Percentiles rank a stretch among this genome's conserved stretches.
Conservation (phyloP, 345 rosid genomes). For the Eucalyptus decipiens region DNA sequence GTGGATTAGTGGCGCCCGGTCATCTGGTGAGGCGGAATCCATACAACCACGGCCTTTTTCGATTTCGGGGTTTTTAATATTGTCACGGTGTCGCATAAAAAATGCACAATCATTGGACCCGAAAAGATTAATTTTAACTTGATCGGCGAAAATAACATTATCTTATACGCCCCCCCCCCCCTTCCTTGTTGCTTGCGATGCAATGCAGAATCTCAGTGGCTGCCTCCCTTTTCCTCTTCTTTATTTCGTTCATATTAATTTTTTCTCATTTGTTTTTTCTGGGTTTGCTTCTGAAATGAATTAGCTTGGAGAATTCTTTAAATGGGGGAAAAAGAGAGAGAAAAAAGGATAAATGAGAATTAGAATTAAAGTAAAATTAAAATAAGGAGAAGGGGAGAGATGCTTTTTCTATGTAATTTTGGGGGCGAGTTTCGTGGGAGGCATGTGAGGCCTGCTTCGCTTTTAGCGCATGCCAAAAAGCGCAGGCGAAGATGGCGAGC, state of each 20-base stretch:
- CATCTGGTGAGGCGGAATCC: not conserved
- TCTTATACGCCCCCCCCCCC: not conserved
- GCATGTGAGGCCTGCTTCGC: slow-evolving; percentile 44
- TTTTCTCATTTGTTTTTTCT: not conserved
- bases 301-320: not conserved
- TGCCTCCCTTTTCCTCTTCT: not conserved
- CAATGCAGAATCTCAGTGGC: not conserved
- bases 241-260: not conserved
- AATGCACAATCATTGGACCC: slow-evolving; percentile 36
- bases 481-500: not conserved
- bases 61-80: not conserved
- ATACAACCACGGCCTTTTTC: not conserved
- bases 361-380: not conserved
- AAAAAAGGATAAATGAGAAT: not conserved
- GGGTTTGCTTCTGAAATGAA: not conserved
- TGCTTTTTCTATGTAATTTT: not conserved
- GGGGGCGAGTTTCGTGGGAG: slow-evolving; percentile 1
- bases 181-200: slow-evolving; percentile 11
- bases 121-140: slow-evolving; percentile 55
- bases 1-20: not conserved
- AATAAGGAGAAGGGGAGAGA: not conserved
- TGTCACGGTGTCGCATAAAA: not conserved
- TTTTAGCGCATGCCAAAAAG: slow-evolving; percentile 29
- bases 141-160: slow-evolving; percentile 6
- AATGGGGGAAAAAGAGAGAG: not conserved